Evolutionary conservation across 2,329 filamentous ascomycete genomes (phyloP), one percentile per base, ranked within the genome.

Genomic region (Aspergillus fijiensis): DNA sequence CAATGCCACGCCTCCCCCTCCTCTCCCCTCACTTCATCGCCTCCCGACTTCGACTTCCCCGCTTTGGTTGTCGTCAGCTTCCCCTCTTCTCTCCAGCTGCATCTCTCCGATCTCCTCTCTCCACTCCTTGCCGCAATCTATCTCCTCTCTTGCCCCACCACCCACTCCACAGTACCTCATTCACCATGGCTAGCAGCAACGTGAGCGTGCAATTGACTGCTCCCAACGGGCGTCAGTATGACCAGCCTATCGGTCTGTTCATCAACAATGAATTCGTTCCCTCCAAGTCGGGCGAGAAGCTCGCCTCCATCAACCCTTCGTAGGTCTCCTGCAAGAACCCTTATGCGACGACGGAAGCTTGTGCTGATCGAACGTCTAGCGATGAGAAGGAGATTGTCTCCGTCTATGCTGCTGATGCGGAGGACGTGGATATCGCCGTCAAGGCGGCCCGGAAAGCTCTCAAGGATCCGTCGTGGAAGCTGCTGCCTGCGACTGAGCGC

Each of bases 231-330:
- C 82, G 79, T 74, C 87, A 84, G 68, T 93, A 90, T 77, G 80
- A 77, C 12, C 89, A 92, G 78, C 89, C 90, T 2, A 81, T 85
- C 49, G 91, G 91, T n/a, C 82, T 94, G 9, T 93, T 92, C 76
- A 92, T 93, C 79, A 89, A 91, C 80, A 92, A 92, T 65, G 88
- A 92, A 72, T 93, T 90, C 73, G 87, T 91, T 56, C 81, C 85
- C 69, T 85, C 87, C 58, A 86, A 83, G 73, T 84, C 83, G 14
- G 87, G 84, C 49, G 81, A 87, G 70, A 90, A 83, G 66, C 82
- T 92, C 57, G 79, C 82, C 14, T 84, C 85, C 19, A 84, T 91
- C 69, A 91, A 91, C 71, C 90, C 90, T 50, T 84, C 84, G 76
- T 77, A 69, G 59, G 75, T 71, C 9, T 10, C 12, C 11, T 12